phyloP scores from a whole-genome alignment of 2,329 filamentous ascomycete species.

The Epicoccum nigrum region DNA sequence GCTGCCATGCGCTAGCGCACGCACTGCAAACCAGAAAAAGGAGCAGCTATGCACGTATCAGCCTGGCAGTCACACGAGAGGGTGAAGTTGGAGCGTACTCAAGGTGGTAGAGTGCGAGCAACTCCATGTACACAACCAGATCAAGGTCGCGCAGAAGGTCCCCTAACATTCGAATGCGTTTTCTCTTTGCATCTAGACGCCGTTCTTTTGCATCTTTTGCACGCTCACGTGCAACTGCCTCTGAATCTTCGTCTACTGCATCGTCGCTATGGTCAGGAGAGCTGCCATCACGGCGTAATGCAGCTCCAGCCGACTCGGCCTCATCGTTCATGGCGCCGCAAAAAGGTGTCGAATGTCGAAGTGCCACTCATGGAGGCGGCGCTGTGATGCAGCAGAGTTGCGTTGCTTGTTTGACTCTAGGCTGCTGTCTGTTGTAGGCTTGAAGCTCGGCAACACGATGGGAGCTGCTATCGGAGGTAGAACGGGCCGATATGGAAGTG shows the following conservation, averaged over 20 bases:
- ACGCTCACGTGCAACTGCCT: constrained; percentile 28
- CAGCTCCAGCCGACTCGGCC: constrained; percentile 45
- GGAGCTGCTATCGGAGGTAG: constrained; percentile 6
- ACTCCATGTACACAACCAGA: constrained; percentile 65
- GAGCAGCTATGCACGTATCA: constrained; percentile 56
- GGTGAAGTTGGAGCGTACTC: constrained; percentile 56
- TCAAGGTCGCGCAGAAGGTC: constrained; percentile 64
- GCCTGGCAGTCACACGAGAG: constrained; percentile 4
- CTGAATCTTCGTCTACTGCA: constrained; percentile 21
- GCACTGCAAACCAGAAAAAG: constrained; percentile 61
- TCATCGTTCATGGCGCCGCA: constrained; percentile 49
- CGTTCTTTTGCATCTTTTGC: constrained; percentile 33
- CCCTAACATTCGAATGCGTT: constrained; percentile 54
- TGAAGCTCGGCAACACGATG: constrained; percentile 1
- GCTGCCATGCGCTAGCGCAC: constrained; percentile 62
- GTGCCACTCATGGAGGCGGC: constrained; percentile 38
- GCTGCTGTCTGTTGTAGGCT: constrained; percentile 16
- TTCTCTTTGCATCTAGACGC: constrained; percentile 43
- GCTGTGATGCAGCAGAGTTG: constrained; percentile 10
- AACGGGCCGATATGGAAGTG: constrained; percentile 28
- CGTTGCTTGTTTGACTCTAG: constrained; percentile 7
- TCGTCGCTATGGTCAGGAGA: constrained; percentile 23
- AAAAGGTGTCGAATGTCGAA: constrained; percentile 12
- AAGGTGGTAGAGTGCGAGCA: constrained; percentile 67
- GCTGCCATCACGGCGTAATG: constrained; percentile 26